Percentiles rank a stretch among this genome's conserved stretches.
Conservation (phyloP, 805 yeast genomes). For the Candida schatavii region DNA sequence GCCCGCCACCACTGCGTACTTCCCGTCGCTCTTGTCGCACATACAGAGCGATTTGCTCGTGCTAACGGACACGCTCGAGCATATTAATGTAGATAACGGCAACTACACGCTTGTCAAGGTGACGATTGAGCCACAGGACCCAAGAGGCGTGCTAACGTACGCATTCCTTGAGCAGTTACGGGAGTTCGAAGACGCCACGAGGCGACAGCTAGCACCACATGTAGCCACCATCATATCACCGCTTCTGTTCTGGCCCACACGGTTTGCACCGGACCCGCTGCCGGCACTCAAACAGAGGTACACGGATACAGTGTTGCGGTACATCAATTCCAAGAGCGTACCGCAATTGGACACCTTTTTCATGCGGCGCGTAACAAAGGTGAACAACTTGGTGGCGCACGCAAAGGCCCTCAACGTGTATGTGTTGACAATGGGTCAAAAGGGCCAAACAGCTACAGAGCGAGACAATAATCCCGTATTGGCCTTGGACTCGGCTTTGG, state of each 20-base stretch:
- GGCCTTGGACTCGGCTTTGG: no score
- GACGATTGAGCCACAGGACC: neutral
- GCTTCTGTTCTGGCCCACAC: constrained; percentile 6
- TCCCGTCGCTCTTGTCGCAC: neutral
- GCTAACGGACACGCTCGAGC: neutral
- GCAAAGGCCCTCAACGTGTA: constrained; percentile 22
- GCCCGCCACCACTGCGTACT: neutral
- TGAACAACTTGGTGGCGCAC: constrained; percentile 27
- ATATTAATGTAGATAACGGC: constrained; percentile 5
- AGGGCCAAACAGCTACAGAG: no score
- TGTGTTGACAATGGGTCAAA: constrained; percentile 6
- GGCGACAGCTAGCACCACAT: neutral
- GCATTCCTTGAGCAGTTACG: neutral
- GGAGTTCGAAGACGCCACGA: neutral
- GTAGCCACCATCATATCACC: constrained; percentile 12
- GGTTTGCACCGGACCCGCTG: neutral
- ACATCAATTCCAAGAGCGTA: neutral
- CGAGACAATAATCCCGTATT: no score
- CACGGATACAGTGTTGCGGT: neutral
- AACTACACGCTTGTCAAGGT: constrained; percentile 12
- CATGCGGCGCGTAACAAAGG: constrained; percentile 20
- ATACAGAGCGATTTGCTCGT: constrained; percentile 5
- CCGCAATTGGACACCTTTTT: constrained; percentile 20
- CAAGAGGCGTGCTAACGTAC: neutral
- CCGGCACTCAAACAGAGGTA: neutral